Base-by-base conservation (phyloP, 2,329 filamentous ascomycete species). In the Colletotrichum abscissum region DNA sequence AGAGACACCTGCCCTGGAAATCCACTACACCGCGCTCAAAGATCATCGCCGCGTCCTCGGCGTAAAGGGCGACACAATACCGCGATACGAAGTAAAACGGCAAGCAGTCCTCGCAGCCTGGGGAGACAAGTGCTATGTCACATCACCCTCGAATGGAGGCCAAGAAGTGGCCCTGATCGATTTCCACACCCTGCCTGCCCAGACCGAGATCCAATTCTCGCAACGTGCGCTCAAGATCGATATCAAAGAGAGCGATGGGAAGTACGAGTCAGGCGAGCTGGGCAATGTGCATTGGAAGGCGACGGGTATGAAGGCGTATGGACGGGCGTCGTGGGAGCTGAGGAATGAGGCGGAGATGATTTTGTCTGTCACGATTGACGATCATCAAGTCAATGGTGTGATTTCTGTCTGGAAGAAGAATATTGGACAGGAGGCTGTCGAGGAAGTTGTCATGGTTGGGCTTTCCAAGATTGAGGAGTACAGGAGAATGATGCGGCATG, bases 81-180 rank as follows among this genome's bases (percentile, higher is more conserved):
- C 67, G 8, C 67, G 67, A n/a, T 70, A 70, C 54, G 67, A 70
- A 70, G 35, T 65, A 16, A 70, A 70, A 33, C 60, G 52, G 22
- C 46, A 24, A 9, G 60, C 46, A 16, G 30, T 30, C 12, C 60
- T 70, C 28, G 67, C 30, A 52, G 30, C 52, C 60, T 70, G 46
- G 46, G 67, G 46, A 52, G 24, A 58, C 42, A 70, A 65, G 22
- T 65, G 60, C 9, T 6, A 70, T 57, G 60, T 70, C 49, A 66
- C 67, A 22, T 49, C 60, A 8, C 60, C 67, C 19, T 49, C 57
- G 12, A 33, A 70, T 1, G 67, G 60, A 28, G 60, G 26, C 24
- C 42, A 26, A 35, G 67, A 70, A 64, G 60, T 70, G 33, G 60
- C 60, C 35, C 24, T 49, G 14, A 49, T 66, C 52, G 67, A 57